phyloP scores from a whole-genome alignment of 768 basidiomycete genomes.

The Boletus rubropictus region DNA sequence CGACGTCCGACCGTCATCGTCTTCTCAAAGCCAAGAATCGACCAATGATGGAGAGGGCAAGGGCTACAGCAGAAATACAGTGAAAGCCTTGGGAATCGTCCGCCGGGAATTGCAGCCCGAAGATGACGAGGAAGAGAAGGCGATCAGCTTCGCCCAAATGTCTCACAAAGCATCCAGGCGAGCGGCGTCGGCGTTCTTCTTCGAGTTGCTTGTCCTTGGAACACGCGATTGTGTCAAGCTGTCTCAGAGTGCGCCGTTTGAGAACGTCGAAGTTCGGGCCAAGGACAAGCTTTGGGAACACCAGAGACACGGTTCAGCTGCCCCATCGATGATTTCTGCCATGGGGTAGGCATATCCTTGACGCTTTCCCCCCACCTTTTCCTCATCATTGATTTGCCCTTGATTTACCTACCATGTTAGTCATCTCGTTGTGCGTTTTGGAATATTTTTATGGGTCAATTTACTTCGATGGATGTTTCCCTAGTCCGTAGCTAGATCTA shows the following conservation, averaged over 20 bases:
- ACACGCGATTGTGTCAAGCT: constrained; percentile 89
- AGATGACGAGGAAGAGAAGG: constrained; percentile 49
- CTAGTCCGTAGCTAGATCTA: constrained; percentile 1
- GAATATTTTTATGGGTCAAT: neutral
- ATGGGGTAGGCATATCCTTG: constrained; percentile 26
- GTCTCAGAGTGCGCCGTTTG: constrained; percentile 67
- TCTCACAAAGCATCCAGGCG: constrained; percentile 83
- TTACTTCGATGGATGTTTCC: neutral
- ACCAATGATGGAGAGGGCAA: constrained; percentile 49
- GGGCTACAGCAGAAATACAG: constrained; percentile 85
- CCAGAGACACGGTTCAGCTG: constrained; percentile 40
- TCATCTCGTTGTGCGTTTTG: neutral
- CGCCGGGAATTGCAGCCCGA: constrained; percentile 62
- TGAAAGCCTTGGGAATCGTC: constrained; percentile 74
- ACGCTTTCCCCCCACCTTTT: neutral
- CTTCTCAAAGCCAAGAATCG: constrained; percentile 46
- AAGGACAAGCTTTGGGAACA: constrained; percentile 86
- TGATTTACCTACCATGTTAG: constrained; percentile 1
- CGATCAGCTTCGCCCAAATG: constrained; percentile 72
- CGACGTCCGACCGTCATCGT: constrained; percentile 54
- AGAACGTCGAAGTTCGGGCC: constrained; percentile 77
- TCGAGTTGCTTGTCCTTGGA: constrained; percentile 90
- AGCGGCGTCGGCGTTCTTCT: constrained; percentile 95
- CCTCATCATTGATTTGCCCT: constrained; percentile 12
- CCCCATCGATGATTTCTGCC: constrained; percentile 42